Evolutionary conservation across 2,329 filamentous ascomycete species (phyloP), one percentile per base, ranked within the genome.

Genomic region (Zopfia rhizophila): DNA sequence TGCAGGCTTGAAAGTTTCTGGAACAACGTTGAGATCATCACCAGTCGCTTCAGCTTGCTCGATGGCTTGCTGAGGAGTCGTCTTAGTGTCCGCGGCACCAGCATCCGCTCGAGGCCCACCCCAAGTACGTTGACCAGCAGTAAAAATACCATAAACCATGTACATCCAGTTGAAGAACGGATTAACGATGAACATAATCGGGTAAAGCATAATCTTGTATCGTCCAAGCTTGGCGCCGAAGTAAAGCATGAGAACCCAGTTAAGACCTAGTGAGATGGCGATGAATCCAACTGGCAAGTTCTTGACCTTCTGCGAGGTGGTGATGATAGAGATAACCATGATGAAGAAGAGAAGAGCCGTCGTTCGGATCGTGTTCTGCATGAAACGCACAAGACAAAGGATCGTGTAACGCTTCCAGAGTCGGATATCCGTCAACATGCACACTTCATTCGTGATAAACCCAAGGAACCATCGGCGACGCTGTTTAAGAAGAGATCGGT

Each of bases 111-210:
- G 84, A 8, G 93, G 94, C 0, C 93, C 93, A 56, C 93, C 93
- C 93, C 94, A 99, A 1, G 93, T 97, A 55, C 93, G 83, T 69
- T 96, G 91, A 14, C 92, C 91, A 21, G 92, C 91, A 1, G 93
- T 97, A 72, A 96, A 94, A 59, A 96, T 95, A 31, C 91, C 92
- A 70, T 97, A 96, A 2, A 96, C 88, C 89, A 97, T 96, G 76
- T 97, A 97, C 47, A 91, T 83, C 93, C 93, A 97, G 73, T 97
- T 97, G 80, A 97, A 92, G 67, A 97, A 95, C 1, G 94, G 93
- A 66, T 97, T 97, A 53, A 97, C 72, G 33, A 96, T 75, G 68
- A 97, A 97, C 91, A 97, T 97, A 53, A 97, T 63, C 0, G 93
- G 93, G 68, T 97, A 97, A 5, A 97, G 79, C 87, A 90, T 93